Evolutionary conservation across 2,329 filamentous ascomycete species (phyloP), one percentile per base, ranked within the genome.

Genomic region (Beauveria medogensis): DNA sequence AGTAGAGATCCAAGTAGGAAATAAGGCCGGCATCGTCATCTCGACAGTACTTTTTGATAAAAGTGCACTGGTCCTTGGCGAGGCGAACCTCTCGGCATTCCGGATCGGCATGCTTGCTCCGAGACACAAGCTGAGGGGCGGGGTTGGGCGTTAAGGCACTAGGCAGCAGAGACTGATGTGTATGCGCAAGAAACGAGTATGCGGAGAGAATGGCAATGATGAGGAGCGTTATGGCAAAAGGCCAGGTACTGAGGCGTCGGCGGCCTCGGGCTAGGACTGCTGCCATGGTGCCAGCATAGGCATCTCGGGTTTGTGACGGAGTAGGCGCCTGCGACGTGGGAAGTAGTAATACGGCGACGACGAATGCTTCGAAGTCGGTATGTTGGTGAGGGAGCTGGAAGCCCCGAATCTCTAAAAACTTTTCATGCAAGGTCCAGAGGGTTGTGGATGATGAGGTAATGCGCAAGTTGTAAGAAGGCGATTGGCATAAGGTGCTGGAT

Each of bases 21-120:
- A 97, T 77, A 64, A 97, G 83, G 34, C 94, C 93, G 59, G 92
- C 90, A 75, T 97, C 90, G 71, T 97, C 91, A 69, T 95, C 91
- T 40, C 82, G 80, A 73, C 94, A 99, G 73, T 97, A 89, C 61
- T 81, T 79, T 66, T 81, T 85, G 62, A 97, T 85, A 74, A 94
- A 97, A 66, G 86, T 86, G 78, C 94, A 99, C 76, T 97, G 85
- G 72, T 99, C 89, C 63, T 79, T 70, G 57, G 86, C 88, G 53
- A 83, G 75, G 73, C 94, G 91, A 60, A 99, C 91, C 40, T 90
- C 77, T 63, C 87, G 87, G 71, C 94, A 99, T 78, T 92, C 76
- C 48, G 67, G 68, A 54, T 74, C 66, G 53, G 66, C 26, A 53
- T 55, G 62, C 62, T 63, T 63, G 55, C 65, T 67, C 62, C 71